Percentiles rank a stretch among this genome's conserved stretches.
Conservation (phyloP, 1,139 yeast species). For the Candida sanyaensis region DNA sequence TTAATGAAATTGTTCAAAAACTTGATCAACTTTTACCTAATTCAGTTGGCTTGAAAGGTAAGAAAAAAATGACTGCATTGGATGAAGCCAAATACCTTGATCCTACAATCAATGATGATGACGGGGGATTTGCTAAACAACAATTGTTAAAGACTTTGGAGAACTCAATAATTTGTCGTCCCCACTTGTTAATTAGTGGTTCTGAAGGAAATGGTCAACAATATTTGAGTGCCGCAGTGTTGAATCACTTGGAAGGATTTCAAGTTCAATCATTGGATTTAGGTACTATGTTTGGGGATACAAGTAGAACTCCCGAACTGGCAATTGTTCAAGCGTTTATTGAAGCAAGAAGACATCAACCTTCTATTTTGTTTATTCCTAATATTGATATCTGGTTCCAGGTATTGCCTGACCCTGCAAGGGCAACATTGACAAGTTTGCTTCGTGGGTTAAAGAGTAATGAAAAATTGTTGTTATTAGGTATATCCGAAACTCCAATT, state of each 20-base stretch:
- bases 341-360: constrained; percentile 90
- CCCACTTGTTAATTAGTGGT: constrained; percentile 77
- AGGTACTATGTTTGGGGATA: constrained; percentile 75
- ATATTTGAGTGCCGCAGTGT: constrained; percentile 78
- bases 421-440: constrained; percentile 70
- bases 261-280: constrained; percentile 87
- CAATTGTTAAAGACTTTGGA: constrained; percentile 61
- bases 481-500: constrained; percentile 59
- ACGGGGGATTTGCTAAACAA: constrained; percentile 71
- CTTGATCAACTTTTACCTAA: constrained; percentile 66
- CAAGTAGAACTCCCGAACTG: constrained; percentile 83
- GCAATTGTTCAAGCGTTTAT: constrained; percentile 80
- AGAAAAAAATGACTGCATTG: constrained; percentile 54
- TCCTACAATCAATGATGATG: constrained; percentile 54
- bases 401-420: constrained; percentile 68
- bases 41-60: constrained; percentile 30
- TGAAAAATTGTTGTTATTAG: constrained; percentile 78
- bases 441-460: constrained; percentile 68
- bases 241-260: constrained; percentile 85
- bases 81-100: constrained; percentile 74
- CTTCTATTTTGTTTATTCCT: constrained; percentile 84
- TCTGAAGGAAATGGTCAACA: constrained; percentile 85
- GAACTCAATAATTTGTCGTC: constrained; percentile 74
- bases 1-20: constrained; percentile 47
- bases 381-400: constrained; percentile 77